phyloP scores from a whole-genome alignment of 2,329 filamentous ascomycete genomes.

The Diaporthe citriasiana region DNA sequence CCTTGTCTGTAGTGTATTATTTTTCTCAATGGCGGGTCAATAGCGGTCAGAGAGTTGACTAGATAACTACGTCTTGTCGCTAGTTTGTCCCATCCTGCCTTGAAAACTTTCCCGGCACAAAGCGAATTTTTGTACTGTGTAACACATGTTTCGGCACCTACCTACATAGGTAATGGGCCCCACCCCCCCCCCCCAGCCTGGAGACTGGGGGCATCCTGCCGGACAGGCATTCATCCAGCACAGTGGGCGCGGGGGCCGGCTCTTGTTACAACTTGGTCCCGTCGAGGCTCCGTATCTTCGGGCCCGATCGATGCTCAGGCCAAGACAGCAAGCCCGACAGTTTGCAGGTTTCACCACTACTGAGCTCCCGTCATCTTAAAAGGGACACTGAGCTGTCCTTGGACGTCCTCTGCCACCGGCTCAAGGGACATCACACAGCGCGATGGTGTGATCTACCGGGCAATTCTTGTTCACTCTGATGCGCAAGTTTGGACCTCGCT shows the following conservation, averaged over 20 bases:
- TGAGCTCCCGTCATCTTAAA: not conserved
- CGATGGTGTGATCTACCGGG: not conserved
- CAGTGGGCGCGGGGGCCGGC: not conserved
- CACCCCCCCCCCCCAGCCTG: constrained; percentile 5
- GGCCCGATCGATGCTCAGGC: constrained; percentile 3
- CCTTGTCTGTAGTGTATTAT: not conserved
- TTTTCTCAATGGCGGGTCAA: not conserved
- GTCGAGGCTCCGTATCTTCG: constrained; percentile 17
- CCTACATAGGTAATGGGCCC: too few relatives aligned
- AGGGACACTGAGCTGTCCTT: not conserved
- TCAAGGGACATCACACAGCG: too few relatives aligned
- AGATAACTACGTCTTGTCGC: not conserved
- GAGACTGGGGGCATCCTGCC: constrained; percentile 20
- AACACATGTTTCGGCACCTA: constrained; percentile 29
- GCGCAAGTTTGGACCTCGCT: not conserved
- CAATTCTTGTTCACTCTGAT: not conserved
- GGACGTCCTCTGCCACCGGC: too few relatives aligned
- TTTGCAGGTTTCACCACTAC: not conserved
- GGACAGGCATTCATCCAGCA: not conserved
- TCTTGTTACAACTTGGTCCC: not conserved
- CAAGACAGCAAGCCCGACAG: not conserved
- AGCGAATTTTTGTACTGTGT: constrained; percentile 29
- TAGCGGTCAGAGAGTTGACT: constrained; percentile 25
- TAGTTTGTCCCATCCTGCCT: not conserved
- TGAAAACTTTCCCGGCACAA: constrained; percentile 17